These are phyloP conservation scores for Butyriboletus appendiculatus DNA, from an alignment of 1,284 basidiomycete genomes.

Conservation along the genomic window DNA sequence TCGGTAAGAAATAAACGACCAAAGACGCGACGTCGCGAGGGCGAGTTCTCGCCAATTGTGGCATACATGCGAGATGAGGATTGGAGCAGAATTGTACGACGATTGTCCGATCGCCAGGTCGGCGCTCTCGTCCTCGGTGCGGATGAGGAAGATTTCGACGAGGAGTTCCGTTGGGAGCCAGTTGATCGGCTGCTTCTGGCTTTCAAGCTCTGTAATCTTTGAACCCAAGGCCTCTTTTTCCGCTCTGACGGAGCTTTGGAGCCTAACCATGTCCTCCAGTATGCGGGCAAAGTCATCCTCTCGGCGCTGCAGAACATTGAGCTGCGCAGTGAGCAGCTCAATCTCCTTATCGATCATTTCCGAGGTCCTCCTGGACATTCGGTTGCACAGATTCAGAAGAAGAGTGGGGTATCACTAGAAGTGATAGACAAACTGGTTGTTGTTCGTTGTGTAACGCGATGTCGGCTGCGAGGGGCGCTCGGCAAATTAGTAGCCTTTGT, in stretches of 20 bases:
- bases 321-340: constrained; percentile 38
- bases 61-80: constrained; percentile 48
- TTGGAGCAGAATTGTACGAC: constrained; percentile 35
- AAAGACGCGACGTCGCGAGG: constrained; percentile 43
- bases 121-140: constrained; percentile 24
- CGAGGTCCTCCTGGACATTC: constrained; percentile 23
- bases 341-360: constrained; percentile 39
- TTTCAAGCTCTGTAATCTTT: constrained; percentile 37
- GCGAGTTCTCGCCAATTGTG: constrained; percentile 46
- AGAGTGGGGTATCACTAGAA: not conserved
- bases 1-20: constrained; percentile 42
- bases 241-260: constrained; percentile 37
- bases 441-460: constrained; percentile 1
- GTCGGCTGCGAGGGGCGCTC: not conserved
- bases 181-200: constrained; percentile 45
- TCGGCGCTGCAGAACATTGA: constrained; percentile 37
- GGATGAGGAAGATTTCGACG: constrained; percentile 42
- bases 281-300: constrained; percentile 42
- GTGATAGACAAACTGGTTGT: not conserved
- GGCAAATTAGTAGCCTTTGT: no score
- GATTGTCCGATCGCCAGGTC: constrained; percentile 19
- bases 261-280: constrained; percentile 40
- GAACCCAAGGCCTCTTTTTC: constrained; percentile 35
- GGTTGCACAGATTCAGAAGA: not conserved
- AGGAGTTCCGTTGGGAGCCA: constrained; percentile 53